Evolutionary conservation across 2,329 filamentous ascomycete species (phyloP), one percentile per base, ranked within the genome.

Genomic region (Trichoderma polysporum): DNA sequence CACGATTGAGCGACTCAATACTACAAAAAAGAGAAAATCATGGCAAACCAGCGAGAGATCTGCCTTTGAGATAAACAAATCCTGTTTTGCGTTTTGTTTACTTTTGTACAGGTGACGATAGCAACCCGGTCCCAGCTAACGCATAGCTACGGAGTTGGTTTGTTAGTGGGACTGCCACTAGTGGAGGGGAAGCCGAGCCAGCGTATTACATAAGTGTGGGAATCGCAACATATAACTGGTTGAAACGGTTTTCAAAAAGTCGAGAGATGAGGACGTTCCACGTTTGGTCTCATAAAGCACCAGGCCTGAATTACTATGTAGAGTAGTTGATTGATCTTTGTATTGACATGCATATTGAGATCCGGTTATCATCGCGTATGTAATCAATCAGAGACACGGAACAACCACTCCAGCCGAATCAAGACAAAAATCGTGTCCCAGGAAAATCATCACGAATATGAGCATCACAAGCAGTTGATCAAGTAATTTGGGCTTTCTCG

Each of bases 401-500:
- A n/a, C n/a, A n/a, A n/a, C n/a, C n/a, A n/a, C n/a, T n/a, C n/a
- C n/a, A 29, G 53, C 33, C 10, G 15, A 25, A 25, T 29, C 15
- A 1, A 25, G 17, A 25, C 9, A 37, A 61, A 27, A 27, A 7
- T 4, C 6, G 6, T 6, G 17, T 22, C 53, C 25, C 4, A 25
- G 27, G 4, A 7, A 12, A 56, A 15, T 47, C 17, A 31, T 35
- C n/a, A 9, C n/a, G n/a, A n/a, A 27, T 45, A 35, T 17, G 27
- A 54, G 49, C 12, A 41, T 47, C 52, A 62, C 63, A 29, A 8
- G 31, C 17, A 9, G 39, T n/a, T 17, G 22, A 37, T 39, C 33
- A 49, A 49, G 33, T 45, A 17, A n/a, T 27, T 61, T 25, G 53
- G 63, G 62, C 61, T 56, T 33, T 66, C 66, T 68, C 66, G 53